phyloP scores from a whole-genome alignment of 768 basidiomycete genomes.

The Calocybe indica region DNA sequence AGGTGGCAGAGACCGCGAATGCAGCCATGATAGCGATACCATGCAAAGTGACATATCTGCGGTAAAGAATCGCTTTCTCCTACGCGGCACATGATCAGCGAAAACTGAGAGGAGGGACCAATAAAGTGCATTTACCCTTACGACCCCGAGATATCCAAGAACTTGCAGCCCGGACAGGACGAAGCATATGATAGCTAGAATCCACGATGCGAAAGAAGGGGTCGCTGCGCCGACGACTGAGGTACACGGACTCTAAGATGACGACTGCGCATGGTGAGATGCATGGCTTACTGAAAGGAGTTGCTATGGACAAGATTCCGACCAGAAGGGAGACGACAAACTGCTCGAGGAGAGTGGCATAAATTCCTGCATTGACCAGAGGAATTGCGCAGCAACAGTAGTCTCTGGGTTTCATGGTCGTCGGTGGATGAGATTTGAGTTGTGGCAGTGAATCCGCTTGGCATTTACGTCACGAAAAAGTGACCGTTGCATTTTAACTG shows the following conservation, averaged over 20 bases:
- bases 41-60: conserved; percentile 68
- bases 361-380: conserved; percentile 86
- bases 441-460: neutral
- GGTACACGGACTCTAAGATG: conserved; percentile 1
- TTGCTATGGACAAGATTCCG: conserved; percentile 70
- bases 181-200: conserved; percentile 76
- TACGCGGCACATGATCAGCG: conserved; percentile 19
- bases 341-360: conserved; percentile 74
- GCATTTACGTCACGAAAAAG: neutral
- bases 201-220: conserved; percentile 65
- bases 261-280: neutral
- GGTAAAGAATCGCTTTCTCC: conserved; percentile 64
- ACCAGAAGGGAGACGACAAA: conserved; percentile 57
- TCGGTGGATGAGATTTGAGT: conserved; percentile 9
- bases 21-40: conserved; percentile 43
- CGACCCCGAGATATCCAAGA: conserved; percentile 82
- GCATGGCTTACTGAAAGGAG: conserved; percentile 66
- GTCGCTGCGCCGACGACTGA: conserved; percentile 84
- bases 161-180: conserved; percentile 71
- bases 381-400: conserved; percentile 96
- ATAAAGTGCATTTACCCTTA: conserved; percentile 43
- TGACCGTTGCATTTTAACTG: conserved; percentile 6
- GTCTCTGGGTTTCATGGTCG: conserved; percentile 67
- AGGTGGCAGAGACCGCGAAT: conserved; percentile 74
- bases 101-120: neutral